Evolutionary conservation across 306 rosid species (phyloP).

Genomic region (Dalbergia cultrata): DNA sequence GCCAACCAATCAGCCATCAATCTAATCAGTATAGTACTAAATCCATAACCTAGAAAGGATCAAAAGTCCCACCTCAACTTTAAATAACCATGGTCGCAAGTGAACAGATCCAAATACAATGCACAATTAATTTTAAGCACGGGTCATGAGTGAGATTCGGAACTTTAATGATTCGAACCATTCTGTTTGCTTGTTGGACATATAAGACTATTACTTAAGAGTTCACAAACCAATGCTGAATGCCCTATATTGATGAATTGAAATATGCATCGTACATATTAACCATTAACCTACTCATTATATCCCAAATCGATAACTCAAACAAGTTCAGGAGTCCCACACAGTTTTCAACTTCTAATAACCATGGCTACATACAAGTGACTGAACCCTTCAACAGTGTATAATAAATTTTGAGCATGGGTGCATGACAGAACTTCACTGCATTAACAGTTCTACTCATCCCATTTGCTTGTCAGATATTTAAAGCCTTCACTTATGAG

Average conservation of each 20-base stretch:
- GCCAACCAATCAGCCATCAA: constrained; percentile 24
- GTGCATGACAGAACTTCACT: background rate
- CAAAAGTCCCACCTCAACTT: no score
- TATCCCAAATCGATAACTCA: background rate
- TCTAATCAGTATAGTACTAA: constrained; percentile 15
- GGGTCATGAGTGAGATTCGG: background rate
- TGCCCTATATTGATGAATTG: background rate
- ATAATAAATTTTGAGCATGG: background rate
- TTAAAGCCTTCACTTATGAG: constrained; percentile 13
- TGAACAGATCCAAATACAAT: background rate
- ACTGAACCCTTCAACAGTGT: background rate
- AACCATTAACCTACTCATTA: background rate
- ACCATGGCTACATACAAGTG: background rate
- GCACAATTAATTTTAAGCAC: background rate
- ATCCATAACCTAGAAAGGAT: background rate
- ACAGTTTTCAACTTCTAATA: no score
- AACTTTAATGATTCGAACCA: background rate
- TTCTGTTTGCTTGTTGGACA: background rate
- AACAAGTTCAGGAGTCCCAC: background rate
- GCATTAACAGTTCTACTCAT: background rate
- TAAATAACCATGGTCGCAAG: background rate
- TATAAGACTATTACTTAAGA: constrained; percentile 5
- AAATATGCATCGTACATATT: background rate
- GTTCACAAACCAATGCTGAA: background rate
- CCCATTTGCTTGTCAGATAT: background rate